Percentiles rank a stretch among this genome's conserved stretches.
These are phyloP conservation scores for Lotus japonicus DNA, from an alignment of 306 rosid species.

Conservation along the genomic window DNA sequence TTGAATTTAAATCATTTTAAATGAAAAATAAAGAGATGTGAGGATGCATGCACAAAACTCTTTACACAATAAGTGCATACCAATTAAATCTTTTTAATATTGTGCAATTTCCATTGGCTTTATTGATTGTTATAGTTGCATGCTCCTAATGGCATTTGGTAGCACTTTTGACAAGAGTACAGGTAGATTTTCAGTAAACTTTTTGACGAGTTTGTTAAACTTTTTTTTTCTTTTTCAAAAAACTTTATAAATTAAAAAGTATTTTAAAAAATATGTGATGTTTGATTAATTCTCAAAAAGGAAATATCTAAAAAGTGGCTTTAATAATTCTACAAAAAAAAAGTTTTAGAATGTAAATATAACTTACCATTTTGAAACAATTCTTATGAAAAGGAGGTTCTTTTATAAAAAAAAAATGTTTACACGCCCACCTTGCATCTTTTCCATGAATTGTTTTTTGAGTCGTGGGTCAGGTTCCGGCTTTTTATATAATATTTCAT, in stretches of 20 bases:
- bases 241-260: not conserved
- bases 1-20: too few relatives aligned
- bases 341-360: not conserved
- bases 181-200: constrained; percentile 25
- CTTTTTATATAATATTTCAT: constrained; percentile 18
- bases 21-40: too few relatives aligned
- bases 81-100: too few relatives aligned
- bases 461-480: constrained; percentile 23
- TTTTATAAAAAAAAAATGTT: not conserved
- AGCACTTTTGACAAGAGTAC: constrained; percentile 33
- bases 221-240: not conserved
- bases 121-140: constrained; percentile 22
- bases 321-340: too few relatives aligned
- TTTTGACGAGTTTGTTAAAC: not conserved
- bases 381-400: not conserved
- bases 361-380: not conserved
- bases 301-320: not conserved
- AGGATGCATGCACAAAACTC: too few relatives aligned
- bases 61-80: too few relatives aligned
- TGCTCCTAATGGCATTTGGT: constrained; percentile 30
- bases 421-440: not conserved
- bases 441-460: too few relatives aligned
- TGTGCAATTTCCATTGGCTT: not conserved
- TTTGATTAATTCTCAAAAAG: not conserved
- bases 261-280: not conserved